A percentile compares a stretch with the other conserved stretches of the same genome.
Evolutionary conservation across 176 grass and related monocot genomes (phyloP).

Genomic region (Melocanna baccifera): DNA sequence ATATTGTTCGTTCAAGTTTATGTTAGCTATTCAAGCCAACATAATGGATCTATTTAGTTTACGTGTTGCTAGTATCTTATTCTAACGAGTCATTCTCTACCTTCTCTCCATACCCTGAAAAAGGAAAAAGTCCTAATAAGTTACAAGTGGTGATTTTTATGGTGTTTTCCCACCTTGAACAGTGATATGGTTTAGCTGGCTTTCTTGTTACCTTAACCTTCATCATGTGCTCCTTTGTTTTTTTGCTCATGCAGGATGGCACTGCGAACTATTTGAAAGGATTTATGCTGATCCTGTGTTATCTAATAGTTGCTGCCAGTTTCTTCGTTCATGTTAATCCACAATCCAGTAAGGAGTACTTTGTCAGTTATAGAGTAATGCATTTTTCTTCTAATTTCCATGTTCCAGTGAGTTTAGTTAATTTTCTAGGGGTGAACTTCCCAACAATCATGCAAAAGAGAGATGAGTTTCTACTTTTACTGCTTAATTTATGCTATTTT

Average conservation of each 20-base stretch:
- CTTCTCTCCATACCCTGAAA: neutral
- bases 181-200: neutral
- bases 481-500: neutral
- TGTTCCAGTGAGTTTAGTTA: neutral
- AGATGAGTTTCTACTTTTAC: neutral
- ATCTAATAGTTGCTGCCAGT: constrained; percentile 84
- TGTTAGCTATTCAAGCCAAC: neutral
- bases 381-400: neutral
- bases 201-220: constrained; percentile 1
- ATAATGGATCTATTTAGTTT: neutral
- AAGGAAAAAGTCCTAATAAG: neutral
- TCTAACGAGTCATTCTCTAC: neutral
- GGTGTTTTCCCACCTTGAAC: neutral
- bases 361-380: neutral
- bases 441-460: neutral
- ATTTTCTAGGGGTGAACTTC: neutral
- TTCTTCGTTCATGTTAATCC: constrained; percentile 89
- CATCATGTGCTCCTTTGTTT: neutral
- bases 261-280: constrained; percentile 78
- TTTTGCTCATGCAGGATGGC: constrained; percentile 49
- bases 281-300: constrained; percentile 78
- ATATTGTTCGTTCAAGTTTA: neutral
- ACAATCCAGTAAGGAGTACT: constrained; percentile 41
- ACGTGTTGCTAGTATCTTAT: neutral
- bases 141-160: neutral